phyloP scores from a whole-genome alignment of 768 basidiomycete species.

The Peribolospora kevripleyi region DNA sequence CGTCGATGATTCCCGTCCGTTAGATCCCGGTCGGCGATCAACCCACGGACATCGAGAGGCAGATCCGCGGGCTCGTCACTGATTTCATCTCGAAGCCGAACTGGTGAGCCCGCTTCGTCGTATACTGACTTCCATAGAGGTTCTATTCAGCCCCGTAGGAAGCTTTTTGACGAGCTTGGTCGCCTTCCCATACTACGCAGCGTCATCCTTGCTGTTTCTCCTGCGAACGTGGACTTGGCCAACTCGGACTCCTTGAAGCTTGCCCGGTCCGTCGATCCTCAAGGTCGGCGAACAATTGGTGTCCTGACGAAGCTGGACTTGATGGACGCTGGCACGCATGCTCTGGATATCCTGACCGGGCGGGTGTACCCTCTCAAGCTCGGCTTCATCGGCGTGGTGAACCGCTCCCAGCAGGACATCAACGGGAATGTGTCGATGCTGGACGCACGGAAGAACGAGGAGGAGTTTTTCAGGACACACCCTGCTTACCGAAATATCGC shows the following conservation, averaged over 20 bases:
- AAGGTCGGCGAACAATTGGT: constrained; percentile 86
- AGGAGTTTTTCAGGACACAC: constrained; percentile 75
- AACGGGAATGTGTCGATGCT: constrained; percentile 59
- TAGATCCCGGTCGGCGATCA: constrained; percentile 39
- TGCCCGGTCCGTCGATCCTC: constrained; percentile 80
- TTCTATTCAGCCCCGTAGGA: background rate
- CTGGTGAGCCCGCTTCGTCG: constrained; percentile 30
- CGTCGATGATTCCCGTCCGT: background rate
- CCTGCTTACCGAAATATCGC: constrained; percentile 82
- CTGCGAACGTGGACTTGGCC: constrained; percentile 94
- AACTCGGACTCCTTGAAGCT: constrained; percentile 96
- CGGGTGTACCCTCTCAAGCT: constrained; percentile 93
- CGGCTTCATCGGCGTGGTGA: constrained; percentile 94
- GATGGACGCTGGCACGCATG: constrained; percentile 98
- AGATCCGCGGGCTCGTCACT: constrained; percentile 78
- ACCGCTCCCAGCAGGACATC: constrained; percentile 93
- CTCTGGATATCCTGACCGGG: constrained; percentile 81
- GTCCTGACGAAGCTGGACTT: constrained; percentile 92
- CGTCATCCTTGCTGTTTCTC: constrained; percentile 87
- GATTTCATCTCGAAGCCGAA: constrained; percentile 95
- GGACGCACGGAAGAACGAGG: constrained; percentile 61
- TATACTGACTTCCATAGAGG: background rate
- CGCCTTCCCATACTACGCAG: constrained; percentile 21
- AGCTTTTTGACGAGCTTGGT: background rate
- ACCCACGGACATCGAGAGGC: constrained; percentile 89